Evolutionary conservation across 257 asterid species (phyloP), one percentile per base, ranked within the genome.

Genomic region (Nicotiana attenuata): DNA sequence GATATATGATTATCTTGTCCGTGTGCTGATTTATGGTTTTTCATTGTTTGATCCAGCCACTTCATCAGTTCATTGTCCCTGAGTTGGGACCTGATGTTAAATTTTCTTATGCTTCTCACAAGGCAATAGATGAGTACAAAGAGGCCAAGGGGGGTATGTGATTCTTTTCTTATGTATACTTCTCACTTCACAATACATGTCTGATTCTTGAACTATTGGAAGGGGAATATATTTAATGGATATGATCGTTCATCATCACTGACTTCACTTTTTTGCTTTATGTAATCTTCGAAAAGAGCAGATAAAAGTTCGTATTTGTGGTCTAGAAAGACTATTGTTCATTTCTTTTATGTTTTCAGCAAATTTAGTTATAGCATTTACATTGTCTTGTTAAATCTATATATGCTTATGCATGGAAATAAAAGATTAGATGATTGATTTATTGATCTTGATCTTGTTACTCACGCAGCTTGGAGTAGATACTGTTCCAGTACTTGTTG

Each of bases 401-500:
- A 20, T 73, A 16, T 15, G 50, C 79, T 45, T 47, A 73, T 7
- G 38, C 38, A 14, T 7, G 41, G 59, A 22, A 47, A 45, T 73
- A 22, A 56, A 47, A 73, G n/a, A 7, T 41, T 22, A 41, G 59
- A 41, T 41, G 22, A 22, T 41, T 73, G 38, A 47, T 60, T 76
- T 35, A 55, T 65, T 81, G 31, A 65, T 16, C 65, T 41, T 29
- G 57, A 63, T 68, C 24, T 83, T 61, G 50, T 79, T 20, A 5
- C 33, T 80, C 59, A 2, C 67, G 88, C 86, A 87, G 92, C 90
- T 86, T 26, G 92, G 92, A 35, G 84, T 89, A 22, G 83, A 89
- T 60, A 89, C 90, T 4, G 88, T 89, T 71, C 92, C 92, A 56
- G 87, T 89, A 9, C 88, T 89, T 86, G 78, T 89, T 83, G 92